A percentile compares a stretch with the other conserved stretches of the same genome.
phyloP scores from a whole-genome alignment of 352 stramenopile genomes.

The Thraustochytrium sp. region DNA sequence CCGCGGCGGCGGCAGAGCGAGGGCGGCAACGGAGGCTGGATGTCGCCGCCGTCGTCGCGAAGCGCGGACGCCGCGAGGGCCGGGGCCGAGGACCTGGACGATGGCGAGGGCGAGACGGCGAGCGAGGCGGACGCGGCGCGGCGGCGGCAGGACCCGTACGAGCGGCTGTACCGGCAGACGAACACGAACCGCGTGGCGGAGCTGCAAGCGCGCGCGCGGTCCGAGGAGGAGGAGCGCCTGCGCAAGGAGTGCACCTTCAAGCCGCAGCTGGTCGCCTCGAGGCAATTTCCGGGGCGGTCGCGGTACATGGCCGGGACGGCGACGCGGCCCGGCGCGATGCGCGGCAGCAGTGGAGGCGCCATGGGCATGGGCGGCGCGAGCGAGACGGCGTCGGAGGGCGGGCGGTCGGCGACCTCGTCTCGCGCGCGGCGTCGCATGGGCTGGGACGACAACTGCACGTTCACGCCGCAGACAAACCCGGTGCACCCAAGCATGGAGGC shows the following conservation, averaged over 20 bases:
- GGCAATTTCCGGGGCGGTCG: background rate
- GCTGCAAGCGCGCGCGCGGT: constrained; percentile 33
- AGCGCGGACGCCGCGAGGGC: too few species aligned
- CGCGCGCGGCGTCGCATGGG: background rate
- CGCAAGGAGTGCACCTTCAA: constrained; percentile 50
- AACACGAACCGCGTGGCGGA: constrained; percentile 16
- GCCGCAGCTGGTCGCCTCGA: constrained; percentile 23
- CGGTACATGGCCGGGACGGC: background rate
- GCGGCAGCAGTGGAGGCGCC: background rate
- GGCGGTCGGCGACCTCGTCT: background rate
- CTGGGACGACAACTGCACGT: constrained; percentile 39
- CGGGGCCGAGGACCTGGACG: background rate
- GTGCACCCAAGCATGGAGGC: constrained; percentile 42
- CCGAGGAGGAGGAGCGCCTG: constrained; percentile 43
- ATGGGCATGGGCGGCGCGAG: background rate
- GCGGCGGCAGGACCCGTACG: background rate
- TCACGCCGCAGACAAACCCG: constrained; percentile 44
- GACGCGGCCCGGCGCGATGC: background rate
- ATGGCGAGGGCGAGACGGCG: background rate
- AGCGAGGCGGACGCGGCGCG: background rate
- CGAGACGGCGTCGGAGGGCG: background rate
- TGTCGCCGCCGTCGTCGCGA: too few species aligned
- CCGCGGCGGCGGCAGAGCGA: too few species aligned
- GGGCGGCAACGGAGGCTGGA: too few species aligned
- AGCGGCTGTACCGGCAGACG: constrained; percentile 35